Base-by-base conservation (phyloP, 805 yeast species). In the Barnettozyma sp. region DNA sequence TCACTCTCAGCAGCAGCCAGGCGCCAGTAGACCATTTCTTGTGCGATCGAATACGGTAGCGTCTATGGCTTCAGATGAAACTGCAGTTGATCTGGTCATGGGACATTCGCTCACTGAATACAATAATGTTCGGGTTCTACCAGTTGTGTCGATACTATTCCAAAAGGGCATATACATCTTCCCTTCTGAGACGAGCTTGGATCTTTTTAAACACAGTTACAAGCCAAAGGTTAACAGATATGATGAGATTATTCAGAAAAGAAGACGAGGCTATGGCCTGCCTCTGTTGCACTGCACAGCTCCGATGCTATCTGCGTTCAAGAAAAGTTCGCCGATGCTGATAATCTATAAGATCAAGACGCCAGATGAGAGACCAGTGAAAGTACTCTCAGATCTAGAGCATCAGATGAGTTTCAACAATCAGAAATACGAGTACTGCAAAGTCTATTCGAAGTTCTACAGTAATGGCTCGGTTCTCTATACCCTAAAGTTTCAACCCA, bases 91-190 rank as follows among this genome's bases (percentile, higher is more conserved):
- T 20, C 22, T 45, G 11, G 43, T 51, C 1, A 32, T 50, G 20
- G 55, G 55, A 3, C 46, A 43, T 17, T 34, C 47, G 4, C 35
- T 48, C 13, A 15, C 37, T 13, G 57, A 50, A 30, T 52, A 46
- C 36, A 49, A 48, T 39, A 40, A 38, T 16, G 34, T 52, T 12
- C 47, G 69, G 26, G 45, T 52, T 4, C 36, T 63, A 22, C 65
- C 63, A 0, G 50, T 63, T 12, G 54, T 54, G 0, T 54, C 64
- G 2, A 43, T 56, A 4, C 22, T 60, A 14, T 45, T 63, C 27
- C 56, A 59, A 19, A 60, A 59, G 31, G 70, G 70, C 1, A 43
- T 60, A 28, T 60, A 44, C 36, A 54, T 60, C n/a, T 63, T 63
- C 43, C 60, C 68, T 4, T 59, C 64, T 22, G 60, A 59, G 28